Evolutionary conservation across 2,329 filamentous ascomycete genomes (phyloP), one percentile per base, ranked within the genome.

Genomic region (Pleoardoris graminearum): DNA sequence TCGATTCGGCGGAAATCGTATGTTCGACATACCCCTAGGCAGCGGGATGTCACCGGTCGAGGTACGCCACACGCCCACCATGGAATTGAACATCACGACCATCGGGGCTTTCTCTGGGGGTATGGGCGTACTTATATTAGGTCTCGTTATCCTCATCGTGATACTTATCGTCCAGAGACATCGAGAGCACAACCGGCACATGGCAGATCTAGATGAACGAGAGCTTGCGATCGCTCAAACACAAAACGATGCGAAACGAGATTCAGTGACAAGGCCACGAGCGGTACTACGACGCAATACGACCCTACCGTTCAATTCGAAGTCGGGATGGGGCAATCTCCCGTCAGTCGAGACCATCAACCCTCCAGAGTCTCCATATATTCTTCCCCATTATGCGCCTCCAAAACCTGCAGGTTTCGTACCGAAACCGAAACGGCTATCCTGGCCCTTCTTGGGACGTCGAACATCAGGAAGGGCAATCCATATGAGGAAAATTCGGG

Each of bases 281-380:
- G 53, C 64, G 33, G 65, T 70, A 0, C 54, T 72, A 6, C 62
- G 66, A 51, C 66, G 69, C 30, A 70, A 65, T 38, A 66, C 63
- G 2, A 54, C 70, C 11, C 55, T 72, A 3, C 67, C 70, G 1
- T 74, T 71, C 62, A 69, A 71, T 38, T 58, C 65, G 2, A 67
- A 66, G 37, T 67, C 67, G 12, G 75, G 73, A 32, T 79, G 76
- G 76, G 74, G 68, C 14, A 61, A 73, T 42, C 59, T 78, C 8
- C 65, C 65, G 10, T 78, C 76, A 0, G 65, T 68, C n/a, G 75
- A 77, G 35, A 67, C 64, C 0, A 61, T 72, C 45, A 51, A 57
- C n/a, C 59, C 58, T 4, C 35, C 55, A 14, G 57, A 66, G 16
- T 48, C 61, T n/a, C 37, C 46, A 3, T 56, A 48, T 12, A 46